Evolutionary conservation across 192 early-diverging fungal genomes (phyloP), one percentile per base, ranked within the genome.

Genomic region (Backusella circina): DNA sequence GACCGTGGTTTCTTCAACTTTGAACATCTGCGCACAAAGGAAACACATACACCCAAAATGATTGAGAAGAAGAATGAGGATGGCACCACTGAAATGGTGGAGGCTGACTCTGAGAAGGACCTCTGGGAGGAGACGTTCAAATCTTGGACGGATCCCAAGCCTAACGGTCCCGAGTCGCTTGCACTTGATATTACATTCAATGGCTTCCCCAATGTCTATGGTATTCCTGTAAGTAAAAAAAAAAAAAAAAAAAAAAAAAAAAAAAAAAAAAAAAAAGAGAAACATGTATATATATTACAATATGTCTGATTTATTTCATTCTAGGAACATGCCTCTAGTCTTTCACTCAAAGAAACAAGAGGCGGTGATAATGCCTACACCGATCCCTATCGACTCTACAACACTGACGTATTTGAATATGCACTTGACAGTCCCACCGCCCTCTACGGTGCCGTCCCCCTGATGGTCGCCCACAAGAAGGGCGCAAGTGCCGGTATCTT

Each of bases 401-500:
- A 99, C 79, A 83, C 97, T 72, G 98, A 99, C 75, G 97, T 99
- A 28, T 99, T 99, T 84, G 98, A 99, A 85, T 97, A 98, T 87
- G 92, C 93, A 28, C 69, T 93, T 28, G 95, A 99, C 87, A 96
- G 87, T 75, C 95, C 97, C n/a, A 97, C 96, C 91, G 94, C 96
- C 4, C 89, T 99, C 5, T 99, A 99, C 77, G 97, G 98, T 44
- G 90, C 94, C 9, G 85, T 99, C 28, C 98, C 98, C 15, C 93
- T 98, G 68, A 95, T 99, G 91, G 71, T 96, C 36, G 95, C 95
- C 1, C 97, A 99, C 77, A 88, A 88, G 33, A 88, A 90, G 70
- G 89, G 90, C 54, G 72, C 77, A 13, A 89, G 93, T 3, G 91
- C 90, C 7, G 98, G 94, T 65, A 86, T 96, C 0, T 91, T 98